Base-by-base conservation (phyloP, 164 flowering plant species). In the Piper longum region DNA sequence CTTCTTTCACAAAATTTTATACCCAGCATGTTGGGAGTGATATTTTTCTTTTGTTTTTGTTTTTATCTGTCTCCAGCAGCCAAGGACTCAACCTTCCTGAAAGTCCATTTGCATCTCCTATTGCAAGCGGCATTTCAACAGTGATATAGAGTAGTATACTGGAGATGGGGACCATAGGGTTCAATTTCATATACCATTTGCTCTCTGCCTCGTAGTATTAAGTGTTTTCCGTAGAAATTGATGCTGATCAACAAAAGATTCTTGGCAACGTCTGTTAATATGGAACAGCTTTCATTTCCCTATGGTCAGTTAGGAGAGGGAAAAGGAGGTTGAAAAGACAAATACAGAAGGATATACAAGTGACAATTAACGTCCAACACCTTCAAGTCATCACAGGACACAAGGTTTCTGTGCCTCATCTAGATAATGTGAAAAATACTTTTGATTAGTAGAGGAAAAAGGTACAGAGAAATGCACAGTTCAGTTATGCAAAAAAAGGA, bases 101-200 rank as follows among this genome's bases (percentile, higher is more conserved):
- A 64, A 84, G 85, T 72, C 88, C 91, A 26, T 86, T 86, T 72
- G 83, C 91, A 55, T 68, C 85, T 66, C 71, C 80, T 57, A 65
- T 65, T 57, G 36, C 62, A 36, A 65, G 78, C 73, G 66, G 86
- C 74, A 78, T 79, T 62, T 77, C 86, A 16, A 64, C 79, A 59
- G 74, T 74, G 57, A 71, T 69, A 70, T 80, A 81, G 65, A 44
- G 62, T 45, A 62, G 65, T 60, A 68, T 71, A 71, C 66, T 66
- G 54, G 26, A 58, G 45, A 16, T 39, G 67, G 59, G 64, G 64
- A 58, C 5, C 13, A 67, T 43, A 51, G 65, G 65, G 70, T 55
- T 48, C 14, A 58, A 69, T 62, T 16, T 5, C 19, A 65, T 60
- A 57, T 64, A 67, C 64, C 63, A 67, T 67, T 54, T 57, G 57